Evolutionary conservation across 1,139 yeast genomes (phyloP), one percentile per base, ranked within the genome.

Genomic region (Maudiozyma humilis): DNA sequence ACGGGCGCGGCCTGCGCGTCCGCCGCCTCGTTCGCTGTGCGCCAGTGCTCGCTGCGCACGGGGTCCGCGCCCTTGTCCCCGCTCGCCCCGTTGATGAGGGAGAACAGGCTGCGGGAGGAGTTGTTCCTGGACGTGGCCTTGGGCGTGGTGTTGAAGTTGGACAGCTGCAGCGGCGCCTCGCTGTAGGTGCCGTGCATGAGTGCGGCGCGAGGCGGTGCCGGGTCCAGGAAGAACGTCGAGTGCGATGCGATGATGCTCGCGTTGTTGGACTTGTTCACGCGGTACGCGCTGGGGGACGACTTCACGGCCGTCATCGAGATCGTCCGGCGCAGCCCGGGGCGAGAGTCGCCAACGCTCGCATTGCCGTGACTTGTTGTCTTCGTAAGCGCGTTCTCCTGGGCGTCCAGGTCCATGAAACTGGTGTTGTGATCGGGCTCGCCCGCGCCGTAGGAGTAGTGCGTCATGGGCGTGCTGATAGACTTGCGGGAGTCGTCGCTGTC

Each of bases 181-280:
- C 64, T 56, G 32, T 51, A 58, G 29, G 58, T 48, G 17, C 66
- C 66, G 41, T 60, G 59, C 66, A 62, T 62, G 42, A 60, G 44
- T 3, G 61, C 50, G 14, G 44, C 47, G 12, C 41, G 36, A 16
- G 64, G 63, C n/a, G 62, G 61, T 38, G 49, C 50, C n/a, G 64
- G 65, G 32, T 55, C 60, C 25, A 62, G 41, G 17, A 51, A 53
- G 42, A 62, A 62, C 2, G 65, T 62, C 2, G 65, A 60, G 38
- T 55, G 53, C 29, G 45, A 36, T 14, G 19, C 31, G 8, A 23
- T 39, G 20, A 12, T n/a, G 15, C 23, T 33, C 3, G 36, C 27
- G 33, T 35, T 35, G 25, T 37, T 42, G 16, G 10, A 4, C 17
- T 19, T 34, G 12, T 36, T 36, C 7, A 32, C 32, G 18, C 29